Base-by-base conservation (phyloP, 176 grass and related monocot species). In the Cenchrus purpureus region DNA sequence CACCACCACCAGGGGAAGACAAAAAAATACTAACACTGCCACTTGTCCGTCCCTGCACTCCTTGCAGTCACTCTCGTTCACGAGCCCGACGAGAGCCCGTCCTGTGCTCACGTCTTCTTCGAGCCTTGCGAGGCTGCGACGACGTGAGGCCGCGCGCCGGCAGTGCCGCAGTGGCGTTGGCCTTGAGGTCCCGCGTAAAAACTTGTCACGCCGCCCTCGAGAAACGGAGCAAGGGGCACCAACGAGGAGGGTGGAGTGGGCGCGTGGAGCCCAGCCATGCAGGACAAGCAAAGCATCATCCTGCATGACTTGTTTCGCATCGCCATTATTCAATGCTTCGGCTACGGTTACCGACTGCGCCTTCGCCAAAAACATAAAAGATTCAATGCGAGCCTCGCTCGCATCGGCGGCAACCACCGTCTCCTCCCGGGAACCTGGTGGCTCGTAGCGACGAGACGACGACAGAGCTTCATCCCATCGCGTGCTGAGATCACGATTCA, bases 41-140 rank as follows among this genome's bases (percentile, higher is more conserved):
- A 67, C 81, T 57, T 65, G 60, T 88, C 44, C 29, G 60, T 88
- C 44, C 29, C 6, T 22, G n/a, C 73, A 4, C 29, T 42, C 65
- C 31, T 4, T 4, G 79, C 31, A 55, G 51, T 71, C 74, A 42
- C 42, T 76, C 31, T 76, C 31, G 53, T 12, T 76, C 79, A 82
- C 79, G 66, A 44, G 79, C 28, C 67, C 54, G 66, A 28, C 79
- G 61, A 87, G 65, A 43, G 28, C 17, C 43, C 51, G 44, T 12
- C 37, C 50, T 44, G 65, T 58, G 34, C 79, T 71, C 79, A 82
- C 66, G 80, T 82, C 80, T 31, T 82, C 79, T 72, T 82, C 67
- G 80, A 71, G 80, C 80, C 80, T 54, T 71, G 80, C 67, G 40
- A 59, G 20, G 58, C 67, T 71, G 80, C 67, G 40, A 59, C 58